Percentiles rank a stretch among this genome's conserved stretches.
Evolutionary conservation across 331 rosid species (phyloP).

Genomic region (Pyracantha coccinea): DNA sequence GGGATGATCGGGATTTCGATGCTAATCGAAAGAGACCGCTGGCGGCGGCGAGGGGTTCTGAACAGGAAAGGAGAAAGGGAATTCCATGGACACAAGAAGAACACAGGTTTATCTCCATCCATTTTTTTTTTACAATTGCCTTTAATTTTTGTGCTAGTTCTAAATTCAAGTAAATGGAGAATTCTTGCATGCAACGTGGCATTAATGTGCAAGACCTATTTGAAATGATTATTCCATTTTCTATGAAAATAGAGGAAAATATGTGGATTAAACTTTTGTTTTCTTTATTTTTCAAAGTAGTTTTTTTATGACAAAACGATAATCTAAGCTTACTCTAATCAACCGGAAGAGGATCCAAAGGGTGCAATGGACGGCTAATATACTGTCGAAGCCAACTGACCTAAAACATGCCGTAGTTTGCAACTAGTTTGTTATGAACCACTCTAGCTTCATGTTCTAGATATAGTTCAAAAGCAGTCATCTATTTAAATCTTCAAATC

Average conservation of each 20-base stretch:
- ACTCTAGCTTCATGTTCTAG: background rate
- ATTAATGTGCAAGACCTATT: background rate
- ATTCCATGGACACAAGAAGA: constrained; percentile 66
- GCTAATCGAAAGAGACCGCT: constrained; percentile 43
- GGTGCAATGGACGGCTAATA: too few relatives aligned
- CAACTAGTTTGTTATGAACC: background rate
- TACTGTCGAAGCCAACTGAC: too few relatives aligned
- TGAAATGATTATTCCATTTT: background rate
- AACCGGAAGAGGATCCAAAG: too few relatives aligned
- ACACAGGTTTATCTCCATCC: constrained; percentile 45
- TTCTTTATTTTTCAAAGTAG: background rate
- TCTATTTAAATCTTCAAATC: background rate
- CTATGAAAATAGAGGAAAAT: background rate
- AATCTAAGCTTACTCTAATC: too few relatives aligned
- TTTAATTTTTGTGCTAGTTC: background rate
- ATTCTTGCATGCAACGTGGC: too few relatives aligned
- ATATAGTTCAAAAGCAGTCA: background rate
- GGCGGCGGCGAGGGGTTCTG: constrained; percentile 30
- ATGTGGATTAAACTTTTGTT: background rate
- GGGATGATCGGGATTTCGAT: constrained; percentile 49
- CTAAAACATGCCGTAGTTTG: too few relatives aligned
- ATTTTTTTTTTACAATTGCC: background rate
- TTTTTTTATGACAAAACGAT: too few relatives aligned
- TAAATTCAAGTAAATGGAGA: background rate
- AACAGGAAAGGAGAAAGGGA: constrained; percentile 91